Conservation (phyloP, 2,329 filamentous ascomycete species). For the Phyllosticta paracitricarpa region DNA sequence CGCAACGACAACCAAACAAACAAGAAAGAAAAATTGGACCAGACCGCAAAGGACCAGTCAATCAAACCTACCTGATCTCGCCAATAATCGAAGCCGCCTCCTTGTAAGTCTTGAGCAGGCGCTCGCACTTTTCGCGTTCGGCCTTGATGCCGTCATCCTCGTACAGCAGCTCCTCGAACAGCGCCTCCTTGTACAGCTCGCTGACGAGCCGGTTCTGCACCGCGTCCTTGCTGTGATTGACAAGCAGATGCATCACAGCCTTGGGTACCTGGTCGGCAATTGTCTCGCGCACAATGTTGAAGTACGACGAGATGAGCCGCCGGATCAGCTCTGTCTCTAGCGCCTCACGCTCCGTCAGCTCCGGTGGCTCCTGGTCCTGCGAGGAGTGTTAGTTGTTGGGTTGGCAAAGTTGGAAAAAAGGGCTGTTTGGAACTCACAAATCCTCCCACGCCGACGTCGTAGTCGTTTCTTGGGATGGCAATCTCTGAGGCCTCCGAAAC, state of each 20-base stretch:
- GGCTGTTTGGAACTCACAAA: slow-evolving; percentile 39
- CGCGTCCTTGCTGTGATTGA: slow-evolving; percentile 96
- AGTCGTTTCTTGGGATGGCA: slow-evolving; percentile 28
- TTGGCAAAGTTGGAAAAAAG: not conserved
- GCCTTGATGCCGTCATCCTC: slow-evolving; percentile 97
- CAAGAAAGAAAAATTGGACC: not conserved
- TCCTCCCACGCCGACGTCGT: slow-evolving; percentile 36
- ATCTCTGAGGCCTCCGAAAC: slow-evolving; percentile 30
- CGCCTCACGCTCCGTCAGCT: slow-evolving; percentile 87
- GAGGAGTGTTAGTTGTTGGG: not conserved
- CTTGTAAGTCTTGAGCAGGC: slow-evolving; percentile 86
- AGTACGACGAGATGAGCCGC: slow-evolving; percentile 93
- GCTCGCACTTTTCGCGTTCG: slow-evolving; percentile 97
- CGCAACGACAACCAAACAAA: too few species aligned
- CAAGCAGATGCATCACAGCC: slow-evolving; percentile 95
- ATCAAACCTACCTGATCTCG: slow-evolving; percentile 62
- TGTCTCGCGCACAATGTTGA: slow-evolving; percentile 98
- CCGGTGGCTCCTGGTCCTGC: slow-evolving; percentile 57
- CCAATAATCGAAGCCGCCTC: slow-evolving; percentile 98
- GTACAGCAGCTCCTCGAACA: slow-evolving; percentile 90
- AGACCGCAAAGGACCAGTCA: not conserved
- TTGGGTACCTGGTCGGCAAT: slow-evolving; percentile 98
- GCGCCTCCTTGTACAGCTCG: slow-evolving; percentile 82
- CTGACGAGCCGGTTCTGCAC: slow-evolving; percentile 95
- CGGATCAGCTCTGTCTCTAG: slow-evolving; percentile 97